Evolutionary conservation across 441 rosid species (phyloP).

Genomic region (Dalechampia spathulata): DNA sequence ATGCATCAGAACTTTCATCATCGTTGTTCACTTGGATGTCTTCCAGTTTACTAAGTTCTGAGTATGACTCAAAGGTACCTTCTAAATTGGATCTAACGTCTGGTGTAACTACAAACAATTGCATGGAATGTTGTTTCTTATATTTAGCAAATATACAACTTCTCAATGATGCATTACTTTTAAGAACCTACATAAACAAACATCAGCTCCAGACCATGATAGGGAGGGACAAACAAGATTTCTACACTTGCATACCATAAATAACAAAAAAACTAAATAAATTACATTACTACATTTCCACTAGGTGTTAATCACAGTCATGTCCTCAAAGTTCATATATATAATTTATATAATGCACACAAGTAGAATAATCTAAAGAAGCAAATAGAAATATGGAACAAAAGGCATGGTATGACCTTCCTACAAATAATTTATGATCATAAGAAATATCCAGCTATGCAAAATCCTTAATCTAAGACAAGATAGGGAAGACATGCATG

Average conservation of each 20-base stretch:
- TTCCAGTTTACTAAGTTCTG: slow-evolving; percentile 41
- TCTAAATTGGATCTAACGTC: slow-evolving; percentile 45
- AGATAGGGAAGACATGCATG: too few relatives aligned
- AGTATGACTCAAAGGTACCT: slow-evolving; percentile 40
- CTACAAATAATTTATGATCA: not conserved
- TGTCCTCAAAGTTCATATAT: too few relatives aligned
- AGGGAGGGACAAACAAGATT: not conserved
- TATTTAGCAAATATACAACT: slow-evolving; percentile 63
- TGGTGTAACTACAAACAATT: slow-evolving; percentile 40
- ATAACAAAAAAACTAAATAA: too few relatives aligned
- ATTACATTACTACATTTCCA: too few relatives aligned
- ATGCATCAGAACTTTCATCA: slow-evolving; percentile 46
- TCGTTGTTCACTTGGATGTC: slow-evolving; percentile 47
- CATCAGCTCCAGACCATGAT: not conserved
- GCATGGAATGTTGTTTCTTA: slow-evolving; percentile 42
- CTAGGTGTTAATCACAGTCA: too few relatives aligned
- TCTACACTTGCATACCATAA: not conserved
- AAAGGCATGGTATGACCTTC: not conserved
- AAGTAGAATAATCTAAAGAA: not conserved
- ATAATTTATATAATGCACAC: too few relatives aligned
- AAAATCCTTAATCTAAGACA: too few relatives aligned
- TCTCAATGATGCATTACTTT: slow-evolving; percentile 46
- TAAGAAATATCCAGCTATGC: slow-evolving; percentile 1
- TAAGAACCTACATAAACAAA: slow-evolving; percentile 51
- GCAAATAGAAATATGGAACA: not conserved